Conservation (phyloP, 1,284 basidiomycete species). For the Jaminaea rosea region DNA sequence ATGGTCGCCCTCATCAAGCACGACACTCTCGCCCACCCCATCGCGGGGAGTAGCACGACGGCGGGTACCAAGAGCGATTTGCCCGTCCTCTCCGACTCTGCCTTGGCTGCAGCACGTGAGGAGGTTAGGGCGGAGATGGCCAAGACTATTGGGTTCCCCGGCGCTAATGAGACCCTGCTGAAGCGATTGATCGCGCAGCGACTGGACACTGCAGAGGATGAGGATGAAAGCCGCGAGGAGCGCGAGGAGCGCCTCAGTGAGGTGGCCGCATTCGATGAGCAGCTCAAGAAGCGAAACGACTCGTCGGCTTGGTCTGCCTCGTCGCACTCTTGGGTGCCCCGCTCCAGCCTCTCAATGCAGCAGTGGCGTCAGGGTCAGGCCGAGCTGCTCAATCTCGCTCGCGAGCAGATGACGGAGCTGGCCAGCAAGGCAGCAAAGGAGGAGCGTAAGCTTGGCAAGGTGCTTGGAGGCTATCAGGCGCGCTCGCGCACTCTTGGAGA, state of each 20-base stretch:
- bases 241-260: background rate
- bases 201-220: slow-evolving; percentile 14
- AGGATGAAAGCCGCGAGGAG: slow-evolving; percentile 57
- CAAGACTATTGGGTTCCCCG: slow-evolving; percentile 68
- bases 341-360: slow-evolving; percentile 55
- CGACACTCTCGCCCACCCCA: slow-evolving; percentile 76
- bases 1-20: slow-evolving; percentile 72
- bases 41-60: slow-evolving; percentile 70
- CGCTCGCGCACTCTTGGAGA: slow-evolving; percentile 64
- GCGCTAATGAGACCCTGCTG: slow-evolving; percentile 68
- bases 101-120: slow-evolving; percentile 63
- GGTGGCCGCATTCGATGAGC: slow-evolving; percentile 45
- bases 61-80: slow-evolving; percentile 69
- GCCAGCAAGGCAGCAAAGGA: slow-evolving; percentile 71
- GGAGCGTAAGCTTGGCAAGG: slow-evolving; percentile 83
- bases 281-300: slow-evolving; percentile 48
- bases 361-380: slow-evolving; percentile 62
- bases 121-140: slow-evolving; percentile 75
- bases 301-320: slow-evolving; percentile 59
- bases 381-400: slow-evolving; percentile 57
- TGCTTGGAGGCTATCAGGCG: slow-evolving; percentile 80
- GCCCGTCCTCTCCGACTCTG: slow-evolving; percentile 66
- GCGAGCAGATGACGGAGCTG: slow-evolving; percentile 71
- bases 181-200: slow-evolving; percentile 44
- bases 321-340: slow-evolving; percentile 62